Base-by-base conservation (phyloP, 2,329 filamentous ascomycete genomes). In the Myriosclerotinia scirpicola region DNA sequence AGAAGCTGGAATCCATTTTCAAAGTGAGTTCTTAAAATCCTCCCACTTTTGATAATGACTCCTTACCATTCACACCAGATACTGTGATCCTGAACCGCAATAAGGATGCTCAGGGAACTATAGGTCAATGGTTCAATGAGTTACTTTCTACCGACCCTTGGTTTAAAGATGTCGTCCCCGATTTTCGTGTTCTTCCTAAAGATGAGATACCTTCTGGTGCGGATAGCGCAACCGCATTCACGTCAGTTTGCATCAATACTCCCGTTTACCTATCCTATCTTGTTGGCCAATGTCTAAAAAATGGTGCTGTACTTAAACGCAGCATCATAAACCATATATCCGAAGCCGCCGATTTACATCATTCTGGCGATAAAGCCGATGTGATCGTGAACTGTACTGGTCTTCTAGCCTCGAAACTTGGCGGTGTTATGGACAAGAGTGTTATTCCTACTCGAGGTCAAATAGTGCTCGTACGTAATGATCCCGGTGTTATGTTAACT, bases 231-330 rank as follows among this genome's bases (percentile, higher is more conserved):
- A 90, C 86, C 61, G 82, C 84, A 65, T 97, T 95, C 77, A 92
- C 86, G 9, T 94, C 91, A 0, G 88, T 97, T 52, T 97, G 93
- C 79, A 94, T 97, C 77, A 97, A 98, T 79, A 91, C 91, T 0
- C 87, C 90, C 53, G 79, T 97, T 67, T 98, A 97, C 79, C 86
- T 97, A 2, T 87, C 91, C 5, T 97, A 91, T 87, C 87, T 98
- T 0, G 81, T 91, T 0, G 90, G 91, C 0, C 89, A 95, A 79
- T 96, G 92, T 76, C 82, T 90, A 38, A 87, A 86, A 72, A 85
- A 87, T 66, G 91, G 92, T 38, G 90, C 91, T 8, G 81, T 86
- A 0, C 80, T 94, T 73, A 84, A 85, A 73, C 85, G 91, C 26
- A 86, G 80, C 3, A 77, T 84, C 1, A 78, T 93, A 56, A 78